Conservation (phyloP, 2,329 filamentous ascomycete species). For the Pseudopyricularia cyperi region DNA sequence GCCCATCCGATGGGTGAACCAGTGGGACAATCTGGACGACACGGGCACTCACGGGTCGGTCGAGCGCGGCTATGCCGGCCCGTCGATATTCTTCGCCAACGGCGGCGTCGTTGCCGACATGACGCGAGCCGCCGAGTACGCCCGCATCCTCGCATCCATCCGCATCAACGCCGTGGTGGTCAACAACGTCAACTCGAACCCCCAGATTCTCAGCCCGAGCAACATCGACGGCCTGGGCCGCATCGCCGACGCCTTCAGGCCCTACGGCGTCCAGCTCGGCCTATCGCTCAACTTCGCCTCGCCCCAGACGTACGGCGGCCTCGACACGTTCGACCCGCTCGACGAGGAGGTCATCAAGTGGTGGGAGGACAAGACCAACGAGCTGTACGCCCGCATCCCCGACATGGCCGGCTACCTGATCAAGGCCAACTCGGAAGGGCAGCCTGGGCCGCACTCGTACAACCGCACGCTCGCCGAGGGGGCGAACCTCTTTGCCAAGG, state of each 20-base stretch:
- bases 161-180: conserved; percentile 53
- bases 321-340: conserved; percentile 53
- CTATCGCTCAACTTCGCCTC: conserved; percentile 58
- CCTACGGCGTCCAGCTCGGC: conserved; percentile 53
- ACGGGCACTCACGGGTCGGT: conserved; percentile 32
- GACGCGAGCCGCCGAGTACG: conserved; percentile 47
- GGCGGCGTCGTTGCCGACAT: conserved; percentile 43
- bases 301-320: conserved; percentile 39
- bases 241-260: conserved; percentile 52
- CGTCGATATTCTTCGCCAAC: conserved; percentile 54
- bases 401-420: conserved; percentile 58
- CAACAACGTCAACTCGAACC: conserved; percentile 63
- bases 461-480: conserved; percentile 56
- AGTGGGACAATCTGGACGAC: conserved; percentile 57
- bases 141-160: conserved; percentile 52
- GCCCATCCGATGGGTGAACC: conserved; percentile 56
- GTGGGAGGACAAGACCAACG: conserved; percentile 47
- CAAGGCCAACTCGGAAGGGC: conserved; percentile 61
- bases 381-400: conserved; percentile 47
- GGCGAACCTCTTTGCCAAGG: conserved; percentile 53
- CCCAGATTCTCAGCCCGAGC: conserved; percentile 34
- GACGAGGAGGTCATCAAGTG: conserved; percentile 44
- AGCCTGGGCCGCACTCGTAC: conserved; percentile 57
- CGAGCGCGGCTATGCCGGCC: conserved; percentile 54
- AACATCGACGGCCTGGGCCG: conserved; percentile 49